A percentile compares a stretch with the other conserved stretches of the same genome.
These are phyloP conservation scores for Hippophae tibetana DNA, from an alignment of 306 rosid species.

Conservation along the genomic window DNA sequence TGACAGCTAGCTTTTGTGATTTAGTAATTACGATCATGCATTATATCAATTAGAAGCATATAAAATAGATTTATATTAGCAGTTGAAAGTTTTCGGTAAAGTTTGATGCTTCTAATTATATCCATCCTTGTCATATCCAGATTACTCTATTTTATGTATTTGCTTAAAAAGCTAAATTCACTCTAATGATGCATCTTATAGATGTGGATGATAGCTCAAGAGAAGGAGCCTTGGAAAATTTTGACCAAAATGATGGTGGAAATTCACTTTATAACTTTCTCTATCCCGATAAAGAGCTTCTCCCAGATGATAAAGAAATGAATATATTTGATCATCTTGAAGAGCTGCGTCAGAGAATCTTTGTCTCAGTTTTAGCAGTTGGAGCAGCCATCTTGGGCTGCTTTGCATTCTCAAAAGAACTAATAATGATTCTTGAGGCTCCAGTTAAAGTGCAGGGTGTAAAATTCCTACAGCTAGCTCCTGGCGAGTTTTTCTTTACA, in stretches of 20 bases:
- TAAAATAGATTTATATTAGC: too few species aligned
- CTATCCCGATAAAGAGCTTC: conserved; percentile 80
- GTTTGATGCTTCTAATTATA: not conserved
- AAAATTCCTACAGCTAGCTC: conserved; percentile 86
- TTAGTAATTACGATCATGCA: too few species aligned
- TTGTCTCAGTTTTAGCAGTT: conserved; percentile 67
- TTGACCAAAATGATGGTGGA: conserved; percentile 30
- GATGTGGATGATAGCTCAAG: conserved; percentile 25
- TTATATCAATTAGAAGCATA: too few species aligned
- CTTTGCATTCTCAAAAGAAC: conserved; percentile 80
- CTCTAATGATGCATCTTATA: conserved; percentile 16
- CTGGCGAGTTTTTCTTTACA: conserved; percentile 96
- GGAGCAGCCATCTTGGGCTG: conserved; percentile 80
- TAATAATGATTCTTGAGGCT: conserved; percentile 67
- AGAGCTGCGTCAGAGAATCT: conserved; percentile 90
- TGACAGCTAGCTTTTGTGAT: too few species aligned
- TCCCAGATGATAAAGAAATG: conserved; percentile 97
- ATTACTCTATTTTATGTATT: conserved; percentile 9
- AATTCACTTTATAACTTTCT: conserved; percentile 55
- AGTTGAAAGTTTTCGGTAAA: too few species aligned
- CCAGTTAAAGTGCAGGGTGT: conserved; percentile 88
- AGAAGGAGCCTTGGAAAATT: conserved; percentile 32
- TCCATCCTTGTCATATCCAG: not conserved
- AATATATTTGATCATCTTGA: conserved; percentile 91
- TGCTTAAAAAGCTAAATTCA: conserved; percentile 15